Base-by-base conservation (phyloP, 768 basidiomycete species). In the Arthromyces matolae region DNA sequence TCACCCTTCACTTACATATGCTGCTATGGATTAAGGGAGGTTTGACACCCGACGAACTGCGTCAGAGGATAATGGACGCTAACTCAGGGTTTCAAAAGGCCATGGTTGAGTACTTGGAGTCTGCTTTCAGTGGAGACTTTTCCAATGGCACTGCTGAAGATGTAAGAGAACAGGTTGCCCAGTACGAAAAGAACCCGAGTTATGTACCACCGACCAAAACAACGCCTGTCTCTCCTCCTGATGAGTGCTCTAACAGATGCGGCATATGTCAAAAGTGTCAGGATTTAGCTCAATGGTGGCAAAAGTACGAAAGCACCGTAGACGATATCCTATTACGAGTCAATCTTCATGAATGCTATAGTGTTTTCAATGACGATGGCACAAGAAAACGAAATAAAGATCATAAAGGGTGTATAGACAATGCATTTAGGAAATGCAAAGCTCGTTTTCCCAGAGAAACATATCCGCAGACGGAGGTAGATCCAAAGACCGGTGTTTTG, bases 401-500 rank as follows among this genome's bases (percentile, higher is more conserved):
- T 22, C 41, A 39, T 32, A 53, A 22, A 38, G 57, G 61, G 0
- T 68, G 70, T 46, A 34, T 67, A 22, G 56, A 52, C 36, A 64
- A 64, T 35, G 56, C 55, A 36, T 61, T 59, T 37, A 50, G 59
- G 8, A 52, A 49, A n/a, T 76, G 72, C 43, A 58, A 55, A 37
- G 62, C 65, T 1, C 33, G 65, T 1, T 75, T 74, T 59, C 72
- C 73, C 14, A 45, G 64, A 14, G 50, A 57, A 7, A n/a, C 60
- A 0, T 51, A 47, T 48, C 2, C 24, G 1, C n/a, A 56, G 34
- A 62, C 64, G 0, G 22, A 41, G 3, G 54, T 71, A 3, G 66
- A 67, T 44, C 29, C 56, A 0, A 24, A 50, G 1, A 65, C 65
- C 22, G 71, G 66, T 2, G 42, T 50, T 45, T 34, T 65, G 14